A percentile compares a stretch with the other conserved stretches of the same genome.
These are phyloP conservation scores for Ceratocystis ficicola DNA, from an alignment of 2,329 filamentous ascomycete genomes.

Conservation along the genomic window DNA sequence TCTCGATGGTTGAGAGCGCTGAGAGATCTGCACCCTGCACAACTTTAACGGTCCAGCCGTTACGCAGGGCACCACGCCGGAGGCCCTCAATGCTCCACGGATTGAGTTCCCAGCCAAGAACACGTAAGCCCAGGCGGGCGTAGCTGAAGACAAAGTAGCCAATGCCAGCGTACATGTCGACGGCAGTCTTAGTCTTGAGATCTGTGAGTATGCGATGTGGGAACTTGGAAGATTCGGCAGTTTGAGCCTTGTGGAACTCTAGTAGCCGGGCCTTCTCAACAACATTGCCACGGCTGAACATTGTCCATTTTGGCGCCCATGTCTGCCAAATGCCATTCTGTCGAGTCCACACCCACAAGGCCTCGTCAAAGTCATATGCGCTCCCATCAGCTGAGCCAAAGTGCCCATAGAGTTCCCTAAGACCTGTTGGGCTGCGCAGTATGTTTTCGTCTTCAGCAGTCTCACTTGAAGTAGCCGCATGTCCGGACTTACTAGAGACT, in stretches of 20 bases:
- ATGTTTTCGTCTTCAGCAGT: conserved; percentile 45
- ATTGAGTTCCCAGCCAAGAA: conserved; percentile 85
- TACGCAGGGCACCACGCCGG: conserved; percentile 57
- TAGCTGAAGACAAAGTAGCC: conserved; percentile 91
- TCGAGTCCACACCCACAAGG: conserved; percentile 67
- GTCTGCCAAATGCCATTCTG: conserved; percentile 73
- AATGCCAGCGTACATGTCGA: conserved; percentile 86
- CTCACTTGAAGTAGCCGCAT: conserved; percentile 8
- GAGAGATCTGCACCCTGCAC: conserved; percentile 34
- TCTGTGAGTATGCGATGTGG: conserved; percentile 6
- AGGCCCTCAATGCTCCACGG: conserved; percentile 78
- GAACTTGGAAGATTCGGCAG: conserved; percentile 8
- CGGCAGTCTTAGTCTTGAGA: conserved; percentile 31
- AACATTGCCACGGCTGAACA: conserved; percentile 88
- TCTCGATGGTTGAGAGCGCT: conserved; percentile 27
- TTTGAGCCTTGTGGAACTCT: conserved; percentile 32
- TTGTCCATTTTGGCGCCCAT: conserved; percentile 83
- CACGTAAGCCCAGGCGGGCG: conserved; percentile 54
- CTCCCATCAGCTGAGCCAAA: conserved; percentile 47
- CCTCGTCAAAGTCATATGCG: conserved; percentile 45
- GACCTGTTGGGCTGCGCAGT: conserved; percentile 57
- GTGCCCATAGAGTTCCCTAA: conserved; percentile 59
- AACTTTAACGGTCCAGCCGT: conserved; percentile 52
- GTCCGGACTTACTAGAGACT: not conserved
- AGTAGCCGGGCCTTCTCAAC: conserved; percentile 75